A percentile compares a stretch with the other conserved stretches of the same genome.
phyloP scores from a whole-genome alignment of 768 basidiomycete genomes.

The Leucocoprinus birnbaumii region DNA sequence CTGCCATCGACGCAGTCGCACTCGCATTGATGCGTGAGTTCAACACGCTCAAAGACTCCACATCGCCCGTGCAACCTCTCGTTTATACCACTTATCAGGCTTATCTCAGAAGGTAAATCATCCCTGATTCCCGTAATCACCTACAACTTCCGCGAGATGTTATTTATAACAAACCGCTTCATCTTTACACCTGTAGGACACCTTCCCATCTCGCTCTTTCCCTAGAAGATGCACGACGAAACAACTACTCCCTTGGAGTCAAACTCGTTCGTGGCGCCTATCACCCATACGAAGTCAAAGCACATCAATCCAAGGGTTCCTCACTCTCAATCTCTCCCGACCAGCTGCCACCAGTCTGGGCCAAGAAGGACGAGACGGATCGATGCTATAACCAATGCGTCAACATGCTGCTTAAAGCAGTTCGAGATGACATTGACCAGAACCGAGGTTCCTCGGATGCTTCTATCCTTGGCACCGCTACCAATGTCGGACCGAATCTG shows the following conservation, averaged over 20 bases:
- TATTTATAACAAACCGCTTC: background rate
- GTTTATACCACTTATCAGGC: conserved; percentile 89
- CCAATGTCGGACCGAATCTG: too few relatives aligned
- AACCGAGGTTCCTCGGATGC: conserved; percentile 19
- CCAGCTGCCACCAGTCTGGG: conserved; percentile 64
- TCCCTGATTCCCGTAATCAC: background rate
- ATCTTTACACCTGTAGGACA: conserved; percentile 39
- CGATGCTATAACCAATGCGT: conserved; percentile 65
- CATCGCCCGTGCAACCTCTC: conserved; percentile 46
- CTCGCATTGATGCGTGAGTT: conserved; percentile 74
- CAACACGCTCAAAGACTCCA: conserved; percentile 44
- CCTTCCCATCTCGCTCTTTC: conserved; percentile 65
- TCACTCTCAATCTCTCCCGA: conserved; percentile 57
- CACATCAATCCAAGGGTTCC: conserved; percentile 30
- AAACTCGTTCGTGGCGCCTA: conserved; percentile 96
- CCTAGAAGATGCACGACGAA: conserved; percentile 58
- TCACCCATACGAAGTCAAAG: conserved; percentile 69
- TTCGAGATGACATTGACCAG: conserved; percentile 42
- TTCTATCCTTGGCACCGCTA: background rate
- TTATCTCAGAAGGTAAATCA: conserved; percentile 70
- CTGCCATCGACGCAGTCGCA: conserved; percentile 81
- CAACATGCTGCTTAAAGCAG: conserved; percentile 47
- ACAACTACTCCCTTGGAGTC: conserved; percentile 77
- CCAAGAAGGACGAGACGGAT: conserved; percentile 69
- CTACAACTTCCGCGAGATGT: background rate